Conservation (phyloP, 2,329 filamentous ascomycete genomes). For the Aspergillus unguis region DNA sequence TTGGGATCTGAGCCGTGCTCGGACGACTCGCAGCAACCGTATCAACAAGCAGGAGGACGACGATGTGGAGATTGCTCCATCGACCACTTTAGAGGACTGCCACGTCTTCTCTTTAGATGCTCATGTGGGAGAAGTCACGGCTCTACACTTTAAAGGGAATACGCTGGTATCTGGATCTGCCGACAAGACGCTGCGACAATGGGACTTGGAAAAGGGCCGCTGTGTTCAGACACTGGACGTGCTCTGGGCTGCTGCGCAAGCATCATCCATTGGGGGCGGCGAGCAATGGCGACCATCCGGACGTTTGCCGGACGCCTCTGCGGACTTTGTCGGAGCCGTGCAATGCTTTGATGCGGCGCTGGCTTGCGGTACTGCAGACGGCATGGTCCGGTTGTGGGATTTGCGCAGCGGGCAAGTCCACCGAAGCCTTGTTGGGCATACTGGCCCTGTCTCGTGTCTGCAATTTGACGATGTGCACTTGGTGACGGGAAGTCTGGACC, state of each 20-base stretch:
- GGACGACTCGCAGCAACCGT: slow-evolving; percentile 64
- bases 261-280: slow-evolving; percentile 63
- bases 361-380: slow-evolving; percentile 93
- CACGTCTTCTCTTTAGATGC: slow-evolving; percentile 82
- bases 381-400: slow-evolving; percentile 97
- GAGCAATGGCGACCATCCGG: slow-evolving; percentile 67
- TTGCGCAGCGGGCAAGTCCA: slow-evolving; percentile 95
- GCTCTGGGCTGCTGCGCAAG: slow-evolving; percentile 94
- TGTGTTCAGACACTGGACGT: slow-evolving; percentile 97
- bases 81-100: slow-evolving; percentile 83
- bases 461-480: slow-evolving; percentile 96
- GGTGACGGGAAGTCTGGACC: slow-evolving; percentile 86
- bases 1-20: slow-evolving; percentile 89
- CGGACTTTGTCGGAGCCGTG: slow-evolving; percentile 89
- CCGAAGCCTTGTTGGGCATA: slow-evolving; percentile 90
- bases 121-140: slow-evolving; percentile 91
- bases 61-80: slow-evolving; percentile 51
- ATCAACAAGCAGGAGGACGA: slow-evolving; percentile 48
- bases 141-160: slow-evolving; percentile 83
- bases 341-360: slow-evolving; percentile 96
- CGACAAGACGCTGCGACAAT: slow-evolving; percentile 95
- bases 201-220: slow-evolving; percentile 95
- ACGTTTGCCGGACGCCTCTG: slow-evolving; percentile 62
- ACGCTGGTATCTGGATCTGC: slow-evolving; percentile 92
- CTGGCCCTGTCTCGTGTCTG: slow-evolving; percentile 85